phyloP scores from a whole-genome alignment of 345 rosid genomes.

The Corchorus capsularis region DNA sequence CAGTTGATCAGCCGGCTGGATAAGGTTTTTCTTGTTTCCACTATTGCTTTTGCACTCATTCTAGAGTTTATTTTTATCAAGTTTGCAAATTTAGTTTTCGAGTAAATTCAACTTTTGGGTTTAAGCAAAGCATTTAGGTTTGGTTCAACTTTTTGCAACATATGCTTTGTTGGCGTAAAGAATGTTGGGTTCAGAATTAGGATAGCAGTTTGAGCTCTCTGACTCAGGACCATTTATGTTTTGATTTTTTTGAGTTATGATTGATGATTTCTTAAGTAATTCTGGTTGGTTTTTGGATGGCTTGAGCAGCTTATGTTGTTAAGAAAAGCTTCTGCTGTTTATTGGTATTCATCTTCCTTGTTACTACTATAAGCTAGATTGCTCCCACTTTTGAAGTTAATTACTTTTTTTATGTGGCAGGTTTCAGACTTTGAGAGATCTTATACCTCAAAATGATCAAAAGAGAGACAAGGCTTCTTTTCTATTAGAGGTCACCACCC shows the following conservation, averaged over 20 bases:
- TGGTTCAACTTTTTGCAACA: background rate
- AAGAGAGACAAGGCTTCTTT: slow-evolving; percentile 89
- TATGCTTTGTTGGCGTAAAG: background rate
- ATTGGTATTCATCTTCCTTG: too few species aligned
- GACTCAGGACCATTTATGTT: background rate
- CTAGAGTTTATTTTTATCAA: background rate
- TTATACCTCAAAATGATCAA: slow-evolving; percentile 80
- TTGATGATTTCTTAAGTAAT: background rate
- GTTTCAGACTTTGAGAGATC: slow-evolving; percentile 77
- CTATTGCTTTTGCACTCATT: background rate
- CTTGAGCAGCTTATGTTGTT: too few species aligned
- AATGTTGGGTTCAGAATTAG: background rate
- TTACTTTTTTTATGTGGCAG: slow-evolving; percentile 41
- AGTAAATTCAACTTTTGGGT: background rate
- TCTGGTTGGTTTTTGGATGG: background rate
- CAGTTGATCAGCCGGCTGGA: background rate
- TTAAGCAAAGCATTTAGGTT: background rate
- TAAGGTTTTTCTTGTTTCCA: background rate
- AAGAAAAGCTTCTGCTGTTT: too few species aligned
- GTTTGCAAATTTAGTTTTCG: background rate
- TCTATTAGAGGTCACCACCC: slow-evolving; percentile 61
- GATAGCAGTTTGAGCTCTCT: background rate
- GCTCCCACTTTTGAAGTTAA: slow-evolving; percentile 3
- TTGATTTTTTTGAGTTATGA: background rate
- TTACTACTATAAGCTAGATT: background rate